Evolutionary conservation across 805 yeast genomes (phyloP).

Genomic region (Ogataea paraovalis): DNA sequence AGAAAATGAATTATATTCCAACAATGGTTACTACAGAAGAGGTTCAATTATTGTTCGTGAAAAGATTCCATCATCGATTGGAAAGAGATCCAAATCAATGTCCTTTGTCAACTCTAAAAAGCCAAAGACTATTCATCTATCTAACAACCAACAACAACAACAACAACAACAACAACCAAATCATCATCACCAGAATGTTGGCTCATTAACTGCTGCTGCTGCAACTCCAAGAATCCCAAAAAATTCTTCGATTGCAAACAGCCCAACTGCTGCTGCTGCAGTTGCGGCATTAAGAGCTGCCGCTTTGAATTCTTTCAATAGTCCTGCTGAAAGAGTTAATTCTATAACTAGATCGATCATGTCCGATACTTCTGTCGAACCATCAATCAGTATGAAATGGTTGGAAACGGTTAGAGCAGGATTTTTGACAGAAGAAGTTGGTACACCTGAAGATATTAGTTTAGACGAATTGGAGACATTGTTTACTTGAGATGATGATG

Average conservation of each 20-base stretch:
- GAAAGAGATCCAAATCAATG: slow-evolving; percentile 63
- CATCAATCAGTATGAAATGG: slow-evolving; percentile 56
- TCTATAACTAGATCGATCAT: slow-evolving; percentile 31
- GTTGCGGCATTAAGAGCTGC: slow-evolving; percentile 73
- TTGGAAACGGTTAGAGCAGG: slow-evolving; percentile 70
- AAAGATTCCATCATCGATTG: slow-evolving; percentile 37
- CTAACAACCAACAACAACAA: neutral
- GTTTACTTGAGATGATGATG: slow-evolving; percentile 28
- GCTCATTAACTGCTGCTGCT: slow-evolving; percentile 64
- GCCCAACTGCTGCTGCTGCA: slow-evolving; percentile 66
- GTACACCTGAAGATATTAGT: slow-evolving; percentile 73
- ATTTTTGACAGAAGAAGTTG: slow-evolving; percentile 72
- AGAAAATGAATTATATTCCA: slow-evolving; percentile 22
- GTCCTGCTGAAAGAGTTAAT: slow-evolving; percentile 35
- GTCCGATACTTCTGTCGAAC: slow-evolving; percentile 33
- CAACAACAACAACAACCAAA: neutral
- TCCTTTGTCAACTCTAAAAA: slow-evolving; percentile 53
- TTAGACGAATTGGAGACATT: slow-evolving; percentile 61
- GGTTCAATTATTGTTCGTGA: slow-evolving; percentile 33
- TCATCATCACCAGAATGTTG: neutral
- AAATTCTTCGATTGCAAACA: slow-evolving; percentile 45
- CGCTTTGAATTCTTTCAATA: slow-evolving; percentile 47
- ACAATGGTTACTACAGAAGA: slow-evolving; percentile 27
- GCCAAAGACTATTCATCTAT: slow-evolving; percentile 25
- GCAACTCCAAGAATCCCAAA: slow-evolving; percentile 80